A percentile compares a stretch with the other conserved stretches of the same genome.
Evolutionary conservation across 2,329 filamentous ascomycete species (phyloP).

Genomic region (Cercospora canescens): DNA sequence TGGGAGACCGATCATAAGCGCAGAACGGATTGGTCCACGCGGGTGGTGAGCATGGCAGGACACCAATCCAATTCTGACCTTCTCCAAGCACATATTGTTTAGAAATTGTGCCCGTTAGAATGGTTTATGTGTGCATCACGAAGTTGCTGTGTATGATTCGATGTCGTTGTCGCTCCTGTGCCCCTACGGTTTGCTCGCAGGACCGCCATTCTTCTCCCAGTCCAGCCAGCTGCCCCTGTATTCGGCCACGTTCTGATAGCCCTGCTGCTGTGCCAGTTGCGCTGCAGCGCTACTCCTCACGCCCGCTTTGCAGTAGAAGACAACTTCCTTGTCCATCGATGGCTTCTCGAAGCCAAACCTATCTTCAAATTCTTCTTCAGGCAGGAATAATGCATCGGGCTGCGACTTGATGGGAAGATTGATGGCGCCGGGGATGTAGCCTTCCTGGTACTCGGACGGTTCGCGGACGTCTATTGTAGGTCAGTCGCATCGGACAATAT

Average conservation of each 20-base stretch:
- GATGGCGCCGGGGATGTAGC: slow-evolving; percentile 75
- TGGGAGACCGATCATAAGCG: neutral
- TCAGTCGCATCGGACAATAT: neutral
- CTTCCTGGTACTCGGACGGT: slow-evolving; percentile 63
- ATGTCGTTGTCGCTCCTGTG: neutral
- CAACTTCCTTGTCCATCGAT: slow-evolving; percentile 53
- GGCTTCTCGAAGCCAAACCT: slow-evolving; percentile 77
- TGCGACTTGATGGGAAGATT: slow-evolving; percentile 78
- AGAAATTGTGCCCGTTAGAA: neutral
- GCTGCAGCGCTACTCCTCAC: slow-evolving; percentile 79
- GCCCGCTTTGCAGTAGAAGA: slow-evolving; percentile 94
- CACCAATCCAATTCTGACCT: neutral
- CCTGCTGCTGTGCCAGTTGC: slow-evolving; percentile 71
- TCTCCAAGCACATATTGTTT: neutral
- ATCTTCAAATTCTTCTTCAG: slow-evolving; percentile 77
- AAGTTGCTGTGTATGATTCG: neutral
- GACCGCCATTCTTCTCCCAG: slow-evolving; percentile 74
- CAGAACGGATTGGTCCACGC: neutral
- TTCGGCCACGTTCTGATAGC: slow-evolving; percentile 71
- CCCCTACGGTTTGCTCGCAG: slow-evolving; percentile 40
- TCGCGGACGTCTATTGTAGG: slow-evolving; percentile 64
- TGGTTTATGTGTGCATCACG: neutral
- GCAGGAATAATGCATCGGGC: slow-evolving; percentile 77
- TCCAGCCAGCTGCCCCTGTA: slow-evolving; percentile 79
- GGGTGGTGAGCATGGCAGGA: neutral